Conservation (phyloP, 2,329 filamentous ascomycete genomes). For the Colletotrichum sp. region DNA sequence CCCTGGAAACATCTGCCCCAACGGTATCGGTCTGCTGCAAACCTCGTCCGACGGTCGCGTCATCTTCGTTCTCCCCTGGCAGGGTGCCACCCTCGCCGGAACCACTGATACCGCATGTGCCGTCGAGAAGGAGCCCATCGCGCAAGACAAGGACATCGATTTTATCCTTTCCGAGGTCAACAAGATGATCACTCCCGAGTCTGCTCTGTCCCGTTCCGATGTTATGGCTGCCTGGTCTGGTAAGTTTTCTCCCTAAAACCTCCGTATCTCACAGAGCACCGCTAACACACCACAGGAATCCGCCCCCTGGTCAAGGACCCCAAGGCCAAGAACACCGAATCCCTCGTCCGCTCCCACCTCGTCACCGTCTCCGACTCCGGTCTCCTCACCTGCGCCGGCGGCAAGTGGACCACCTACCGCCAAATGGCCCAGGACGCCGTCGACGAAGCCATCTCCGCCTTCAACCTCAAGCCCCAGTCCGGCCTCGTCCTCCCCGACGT, state of each 20-base stretch:
- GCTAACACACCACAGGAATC: constrained; percentile 50
- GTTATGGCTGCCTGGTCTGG: constrained; percentile 84
- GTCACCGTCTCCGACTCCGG: constrained; percentile 77
- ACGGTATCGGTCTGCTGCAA: constrained; percentile 83
- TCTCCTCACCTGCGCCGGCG: constrained; percentile 80
- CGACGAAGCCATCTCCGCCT: constrained; percentile 75
- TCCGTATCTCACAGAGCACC: neutral
- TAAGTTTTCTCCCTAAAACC: constrained; percentile 35
- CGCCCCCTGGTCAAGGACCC: constrained; percentile 82
- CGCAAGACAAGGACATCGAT: constrained; percentile 78
- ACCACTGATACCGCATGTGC: constrained; percentile 79
- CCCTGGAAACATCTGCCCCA: constrained; percentile 78
- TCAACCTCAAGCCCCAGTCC: constrained; percentile 60
- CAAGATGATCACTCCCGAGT: constrained; percentile 77
- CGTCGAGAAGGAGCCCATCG: constrained; percentile 72
- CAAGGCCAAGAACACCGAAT: constrained; percentile 81
- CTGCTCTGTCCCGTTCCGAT: constrained; percentile 75
- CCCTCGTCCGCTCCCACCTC: constrained; percentile 82
- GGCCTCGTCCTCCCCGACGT: constrained; percentile 63
- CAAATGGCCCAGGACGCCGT: constrained; percentile 89
- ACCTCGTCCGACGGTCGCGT: constrained; percentile 85
- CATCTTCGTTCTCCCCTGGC: constrained; percentile 88
- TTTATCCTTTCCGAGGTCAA: constrained; percentile 83
- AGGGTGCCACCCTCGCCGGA: constrained; percentile 84
- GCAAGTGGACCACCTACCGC: constrained; percentile 89